Evolutionary conservation across 345 rosid genomes (phyloP), one percentile per base, ranked within the genome.

Genomic region (Salix purpurea): DNA sequence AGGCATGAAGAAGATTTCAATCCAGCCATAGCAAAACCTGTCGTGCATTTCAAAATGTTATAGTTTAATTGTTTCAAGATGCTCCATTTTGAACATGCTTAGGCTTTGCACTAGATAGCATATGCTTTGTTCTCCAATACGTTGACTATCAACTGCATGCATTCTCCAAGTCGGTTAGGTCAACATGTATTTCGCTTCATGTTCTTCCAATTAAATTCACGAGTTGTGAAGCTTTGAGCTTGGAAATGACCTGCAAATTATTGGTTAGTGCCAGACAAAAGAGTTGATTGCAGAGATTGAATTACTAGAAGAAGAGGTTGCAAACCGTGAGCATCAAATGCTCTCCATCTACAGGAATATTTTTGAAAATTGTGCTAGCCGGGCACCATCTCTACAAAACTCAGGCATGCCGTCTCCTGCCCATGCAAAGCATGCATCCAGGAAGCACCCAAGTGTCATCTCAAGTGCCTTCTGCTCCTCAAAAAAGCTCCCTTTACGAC

Each of bases 391-490:
- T 54, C 83, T 80, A 77, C 89, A 91, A 67, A 90, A 65, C 83
- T 91, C 97, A 66, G 69, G 73, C 28, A 75, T 83, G 69, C 86
- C 92, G 79, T 92, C 97, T 81, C 97, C 97, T 67, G 91, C 92
- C 52, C 94, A 89, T 76, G 40, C 77, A 73, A 91, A 91, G 86
- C 88, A 86, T 19, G 78, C 77, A 69, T 80, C 89, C 42, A 88
- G 87, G 80, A 91, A 88, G 65, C 98, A 91, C 54, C 97, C 97
- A 18, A 89, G 90, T 80, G 87, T 91, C 60, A 92, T 92, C 72
- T 89, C 98, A 72, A 90, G 88, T 71, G 81, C 97, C 61, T 91
- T 94, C 82, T 92, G 98, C 77, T 94, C 97, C n/a, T 91, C 97
- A 6, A 90, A 88, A 65, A 87, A 73, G 60, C 86, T 92, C 82